Conservation (phyloP, 1,284 basidiomycete species). For the Cryptococcus wingfieldii region DNA sequence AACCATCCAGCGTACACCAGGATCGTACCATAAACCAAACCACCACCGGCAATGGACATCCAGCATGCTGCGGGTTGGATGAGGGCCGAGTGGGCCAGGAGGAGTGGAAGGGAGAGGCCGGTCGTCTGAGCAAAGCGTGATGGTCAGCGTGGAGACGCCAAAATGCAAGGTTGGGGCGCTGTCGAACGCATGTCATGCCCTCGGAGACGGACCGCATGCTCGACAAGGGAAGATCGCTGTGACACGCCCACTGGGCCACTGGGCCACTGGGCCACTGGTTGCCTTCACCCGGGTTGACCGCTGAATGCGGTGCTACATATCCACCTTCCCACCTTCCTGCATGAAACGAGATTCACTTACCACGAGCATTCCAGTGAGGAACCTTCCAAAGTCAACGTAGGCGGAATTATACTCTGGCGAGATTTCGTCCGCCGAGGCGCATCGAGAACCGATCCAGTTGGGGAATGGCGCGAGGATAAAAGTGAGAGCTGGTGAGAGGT, state of each 20-base stretch:
- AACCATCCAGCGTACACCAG: slow-evolving; percentile 80
- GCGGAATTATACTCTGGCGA: slow-evolving; percentile 57
- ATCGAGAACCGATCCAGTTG: slow-evolving; percentile 67
- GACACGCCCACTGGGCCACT: no score
- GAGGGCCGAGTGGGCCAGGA: slow-evolving; percentile 86
- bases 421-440: slow-evolving; percentile 54
- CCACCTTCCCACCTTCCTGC: not conserved
- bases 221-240: no score
- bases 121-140: slow-evolving; percentile 50
- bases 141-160: not conserved
- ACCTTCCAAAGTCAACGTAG: slow-evolving; percentile 87
- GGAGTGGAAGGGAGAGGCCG: slow-evolving; percentile 87
- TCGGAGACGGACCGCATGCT: no score
- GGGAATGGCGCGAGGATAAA: slow-evolving; percentile 95
- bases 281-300: no score
- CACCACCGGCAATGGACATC: slow-evolving; percentile 93
- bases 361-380: slow-evolving; percentile 85
- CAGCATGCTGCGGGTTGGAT: slow-evolving; percentile 79
- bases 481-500: slow-evolving; percentile 64
- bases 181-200: no score
- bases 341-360: slow-evolving; percentile 48
- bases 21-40: slow-evolving; percentile 91
- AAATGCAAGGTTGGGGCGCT: not conserved
- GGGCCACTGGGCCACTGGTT: no score
- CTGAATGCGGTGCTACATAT: not conserved